Conservation (phyloP, 1,139 yeast genomes). For the Spencermartinsiella ligniputridi region DNA sequence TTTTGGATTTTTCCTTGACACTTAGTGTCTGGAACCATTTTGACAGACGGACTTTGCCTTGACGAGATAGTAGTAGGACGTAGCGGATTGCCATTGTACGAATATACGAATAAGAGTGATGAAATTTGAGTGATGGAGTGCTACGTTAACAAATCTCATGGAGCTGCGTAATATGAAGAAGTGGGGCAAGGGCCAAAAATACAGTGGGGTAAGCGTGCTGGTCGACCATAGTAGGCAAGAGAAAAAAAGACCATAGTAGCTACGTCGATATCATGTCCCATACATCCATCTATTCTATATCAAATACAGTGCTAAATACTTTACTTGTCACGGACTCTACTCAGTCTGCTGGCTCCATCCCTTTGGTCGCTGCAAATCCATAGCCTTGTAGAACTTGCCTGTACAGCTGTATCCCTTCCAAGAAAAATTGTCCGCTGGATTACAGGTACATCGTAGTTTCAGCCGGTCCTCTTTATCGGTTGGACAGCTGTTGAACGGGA, state of each 20-base stretch:
- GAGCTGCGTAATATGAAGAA: too few species aligned
- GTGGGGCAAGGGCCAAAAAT: too few species aligned
- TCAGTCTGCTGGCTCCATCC: slow-evolving; percentile 55
- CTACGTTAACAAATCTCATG: too few species aligned
- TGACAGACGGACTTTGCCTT: slow-evolving; percentile 88
- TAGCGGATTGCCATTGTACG: slow-evolving; percentile 73
- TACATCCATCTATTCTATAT: too few species aligned
- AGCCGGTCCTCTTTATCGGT: slow-evolving; percentile 34
- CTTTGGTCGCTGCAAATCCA: slow-evolving; percentile 59
- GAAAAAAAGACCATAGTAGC: too few species aligned
- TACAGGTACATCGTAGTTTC: slow-evolving; percentile 47
- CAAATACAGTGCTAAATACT: too few species aligned
- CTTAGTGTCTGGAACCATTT: slow-evolving; percentile 88
- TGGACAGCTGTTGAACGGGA: slow-evolving; percentile 81
- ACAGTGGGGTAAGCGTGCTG: too few species aligned
- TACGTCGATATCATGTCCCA: too few species aligned
- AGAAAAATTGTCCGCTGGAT: slow-evolving; percentile 65
- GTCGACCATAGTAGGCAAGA: too few species aligned
- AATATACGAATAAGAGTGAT: too few species aligned
- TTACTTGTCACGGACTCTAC: too few species aligned
- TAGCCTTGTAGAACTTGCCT: slow-evolving; percentile 59
- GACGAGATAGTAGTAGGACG: slow-evolving; percentile 77
- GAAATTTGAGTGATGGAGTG: too few species aligned
- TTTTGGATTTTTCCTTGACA: slow-evolving; percentile 77
- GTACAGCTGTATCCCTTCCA: slow-evolving; percentile 91